Evolutionary conservation across 1,284 basidiomycete species (phyloP).

Genomic region (Lignosus rhinocerotis): DNA sequence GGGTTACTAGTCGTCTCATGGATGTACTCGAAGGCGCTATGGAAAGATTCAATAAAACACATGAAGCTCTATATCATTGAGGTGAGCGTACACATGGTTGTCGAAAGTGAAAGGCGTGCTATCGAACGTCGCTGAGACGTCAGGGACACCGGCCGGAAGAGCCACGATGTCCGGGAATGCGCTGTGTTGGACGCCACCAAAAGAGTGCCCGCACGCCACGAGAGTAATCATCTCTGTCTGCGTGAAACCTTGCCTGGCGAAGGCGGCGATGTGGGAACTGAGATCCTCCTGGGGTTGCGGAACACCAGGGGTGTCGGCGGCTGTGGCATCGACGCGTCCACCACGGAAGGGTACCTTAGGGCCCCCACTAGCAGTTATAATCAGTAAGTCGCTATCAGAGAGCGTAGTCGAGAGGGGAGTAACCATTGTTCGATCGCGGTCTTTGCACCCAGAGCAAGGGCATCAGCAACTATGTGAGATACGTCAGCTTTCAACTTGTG

Average conservation of each 20-base stretch:
- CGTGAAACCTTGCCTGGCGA: constrained; percentile 27
- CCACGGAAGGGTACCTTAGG: constrained; percentile 27
- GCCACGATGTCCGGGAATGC: constrained; percentile 30
- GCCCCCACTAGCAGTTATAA: constrained; percentile 4
- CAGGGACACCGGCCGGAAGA: constrained; percentile 4
- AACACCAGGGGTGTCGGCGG: constrained; percentile 27
- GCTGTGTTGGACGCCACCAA: constrained; percentile 29
- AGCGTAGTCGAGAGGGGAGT: neutral
- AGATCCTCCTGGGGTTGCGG: constrained; percentile 29
- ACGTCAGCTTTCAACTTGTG: neutral
- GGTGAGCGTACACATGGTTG: constrained; percentile 16
- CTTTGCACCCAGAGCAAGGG: constrained; percentile 28
- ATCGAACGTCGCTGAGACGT: constrained; percentile 17
- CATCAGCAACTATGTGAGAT: constrained; percentile 25
- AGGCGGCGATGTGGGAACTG: constrained; percentile 20
- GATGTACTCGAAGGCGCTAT: constrained; percentile 24
- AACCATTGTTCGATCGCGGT: constrained; percentile 26
- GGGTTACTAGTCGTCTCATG: constrained; percentile 22
- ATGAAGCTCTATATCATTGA: too few species aligned
- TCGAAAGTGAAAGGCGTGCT: constrained; percentile 18
- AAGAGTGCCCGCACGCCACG: constrained; percentile 31
- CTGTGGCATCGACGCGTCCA: constrained; percentile 30
- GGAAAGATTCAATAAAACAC: neutral
- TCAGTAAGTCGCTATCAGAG: neutral
- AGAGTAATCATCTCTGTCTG: constrained; percentile 29